Base-by-base conservation (phyloP, 495 filamentous ascomycete genomes). In the Talaromyces trachyspermus region DNA sequence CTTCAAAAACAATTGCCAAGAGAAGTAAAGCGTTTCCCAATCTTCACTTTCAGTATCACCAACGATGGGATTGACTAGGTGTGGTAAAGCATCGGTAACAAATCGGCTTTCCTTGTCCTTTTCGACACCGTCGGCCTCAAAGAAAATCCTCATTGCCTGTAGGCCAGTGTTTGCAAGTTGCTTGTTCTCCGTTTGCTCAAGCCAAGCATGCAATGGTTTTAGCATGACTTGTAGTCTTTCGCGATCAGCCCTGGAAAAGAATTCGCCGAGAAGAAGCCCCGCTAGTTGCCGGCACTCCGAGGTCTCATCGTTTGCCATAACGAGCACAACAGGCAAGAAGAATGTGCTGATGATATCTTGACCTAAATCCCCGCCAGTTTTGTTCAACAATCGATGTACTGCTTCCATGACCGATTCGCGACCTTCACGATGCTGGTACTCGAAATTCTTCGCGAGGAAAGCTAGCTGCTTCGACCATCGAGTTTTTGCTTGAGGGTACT, bases 381-480 rank as follows among this genome's bases (percentile, higher is more conserved):
- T 97, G 22, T 80, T 81, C 14, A 95, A 65, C 12, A 98, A 66
- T 40, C 90, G 71, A 58, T 96, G 79, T 39, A 95, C 74, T 24
- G 86, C 79, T 65, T 98, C 92, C 77, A 98, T 85, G 19, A 95
- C 83, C 0, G 89, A 95, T 51, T 92, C 77, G 18, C 92, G 78
- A 20, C 92, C 92, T 27, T 91, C 84, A 50, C 85, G 81, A 53
- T 90, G 79, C 40, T 89, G 81, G 64, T 95, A 98, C 29, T 91
- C 83, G 48, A 98, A 73, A 53, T 98, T 98, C 51, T 85, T 83
- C 20, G 90, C 79, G 29, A 97, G 73, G 67, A 97, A 97, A 37
- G 70, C 78, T 38, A 95, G 74, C 62, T 98, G 92, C 54, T 96
- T 95, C 10, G 77, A 75, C 76, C 89, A 88, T 3, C 94, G 74